Percentiles rank a stretch among this genome's conserved stretches.
phyloP scores from a whole-genome alignment of 2,329 filamentous ascomycete species.

The Tolypocladium guangdongense region DNA sequence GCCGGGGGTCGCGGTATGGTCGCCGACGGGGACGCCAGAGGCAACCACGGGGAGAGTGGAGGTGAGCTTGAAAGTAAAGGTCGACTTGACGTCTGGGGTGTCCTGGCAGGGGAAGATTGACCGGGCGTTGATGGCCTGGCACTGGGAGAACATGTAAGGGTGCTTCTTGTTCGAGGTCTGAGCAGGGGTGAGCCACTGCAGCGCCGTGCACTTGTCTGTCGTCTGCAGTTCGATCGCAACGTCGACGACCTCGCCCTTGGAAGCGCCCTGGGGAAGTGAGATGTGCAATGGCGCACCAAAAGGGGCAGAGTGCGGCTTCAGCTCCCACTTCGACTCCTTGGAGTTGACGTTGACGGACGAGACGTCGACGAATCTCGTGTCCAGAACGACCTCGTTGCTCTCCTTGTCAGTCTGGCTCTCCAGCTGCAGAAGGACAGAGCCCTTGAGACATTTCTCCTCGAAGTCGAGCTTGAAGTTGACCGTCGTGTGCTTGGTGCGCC shows the following conservation, averaged over 20 bases:
- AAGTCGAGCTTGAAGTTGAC: conserved; percentile 80
- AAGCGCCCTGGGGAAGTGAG: conserved; percentile 41
- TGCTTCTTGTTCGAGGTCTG: conserved; percentile 95
- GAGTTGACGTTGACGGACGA: conserved; percentile 60
- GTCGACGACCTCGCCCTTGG: conserved; percentile 41
- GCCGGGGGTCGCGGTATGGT: conserved; percentile 30
- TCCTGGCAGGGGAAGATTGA: conserved; percentile 96
- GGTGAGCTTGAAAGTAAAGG: conserved; percentile 77
- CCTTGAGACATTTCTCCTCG: conserved; percentile 62
- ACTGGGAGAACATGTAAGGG: conserved; percentile 97
- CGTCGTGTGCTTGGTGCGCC: conserved; percentile 73
- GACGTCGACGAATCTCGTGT: conserved; percentile 76
- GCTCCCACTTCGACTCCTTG: conserved; percentile 51
- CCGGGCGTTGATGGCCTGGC: conserved; percentile 89
- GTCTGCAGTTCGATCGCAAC: conserved; percentile 64
- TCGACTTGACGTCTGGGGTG: conserved; percentile 95
- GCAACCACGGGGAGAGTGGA: conserved; percentile 86
- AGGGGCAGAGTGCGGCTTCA: conserved; percentile 60
- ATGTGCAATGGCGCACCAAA: conserved; percentile 64
- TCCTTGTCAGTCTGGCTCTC: conserved; percentile 65
- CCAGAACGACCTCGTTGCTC: conserved; percentile 70
- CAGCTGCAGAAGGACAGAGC: conserved; percentile 65
- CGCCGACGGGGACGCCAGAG: conserved; percentile 57
- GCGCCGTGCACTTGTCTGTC: conserved; percentile 76
- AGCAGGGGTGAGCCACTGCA: conserved; percentile 89